phyloP scores from a whole-genome alignment of 202 grass and related monocot species.

The Panicum hallii region DNA sequence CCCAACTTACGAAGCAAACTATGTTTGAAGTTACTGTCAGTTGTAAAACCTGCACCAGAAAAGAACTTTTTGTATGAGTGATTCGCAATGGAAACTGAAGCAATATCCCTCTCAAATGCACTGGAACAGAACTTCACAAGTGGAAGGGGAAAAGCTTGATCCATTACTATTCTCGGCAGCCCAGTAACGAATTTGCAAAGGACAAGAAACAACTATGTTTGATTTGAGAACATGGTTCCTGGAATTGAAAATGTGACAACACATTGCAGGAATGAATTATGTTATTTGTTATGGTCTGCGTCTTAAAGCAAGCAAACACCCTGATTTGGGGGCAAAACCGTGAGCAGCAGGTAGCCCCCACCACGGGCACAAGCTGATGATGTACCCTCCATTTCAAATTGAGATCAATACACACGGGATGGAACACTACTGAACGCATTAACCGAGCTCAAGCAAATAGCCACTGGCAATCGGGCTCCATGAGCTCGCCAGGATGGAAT shows the following conservation, averaged over 20 bases:
- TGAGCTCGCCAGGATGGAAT: neutral
- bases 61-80: neutral
- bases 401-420: neutral
- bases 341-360: neutral
- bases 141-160: neutral
- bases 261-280: neutral
- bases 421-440: neutral
- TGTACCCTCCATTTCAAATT: neutral
- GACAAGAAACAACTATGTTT: neutral
- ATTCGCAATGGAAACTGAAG: slow-evolving; percentile 3
- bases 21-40: slow-evolving; percentile 24
- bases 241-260: neutral
- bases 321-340: neutral
- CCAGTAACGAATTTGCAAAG: neutral
- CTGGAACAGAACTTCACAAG: neutral
- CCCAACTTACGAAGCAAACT: neutral
- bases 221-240: neutral
- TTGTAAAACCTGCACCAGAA: slow-evolving; percentile 18
- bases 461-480: neutral
- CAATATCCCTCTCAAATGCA: neutral
- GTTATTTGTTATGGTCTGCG: neutral
- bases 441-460: neutral
- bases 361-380: neutral
- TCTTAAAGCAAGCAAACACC: neutral
- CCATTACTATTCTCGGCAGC: neutral